Evolutionary conservation across 352 stramenopile genomes (phyloP).

Genomic region (Globisporangium solare): DNA sequence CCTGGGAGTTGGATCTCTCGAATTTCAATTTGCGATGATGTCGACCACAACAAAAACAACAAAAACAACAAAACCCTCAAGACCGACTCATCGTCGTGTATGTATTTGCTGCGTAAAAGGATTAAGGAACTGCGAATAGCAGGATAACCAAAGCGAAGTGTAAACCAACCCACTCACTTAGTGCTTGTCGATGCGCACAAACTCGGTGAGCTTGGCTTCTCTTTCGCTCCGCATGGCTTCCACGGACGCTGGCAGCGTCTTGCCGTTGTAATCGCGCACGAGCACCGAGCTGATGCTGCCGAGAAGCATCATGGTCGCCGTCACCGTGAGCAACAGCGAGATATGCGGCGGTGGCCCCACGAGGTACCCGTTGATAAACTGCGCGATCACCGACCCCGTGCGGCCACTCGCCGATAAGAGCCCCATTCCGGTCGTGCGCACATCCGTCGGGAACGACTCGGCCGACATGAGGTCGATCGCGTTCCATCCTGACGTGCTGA

Average conservation of each 20-base stretch:
- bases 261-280: slow-evolving; percentile 57
- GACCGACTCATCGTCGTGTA: too few species aligned
- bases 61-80: too few species aligned
- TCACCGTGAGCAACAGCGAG: slow-evolving; percentile 67
- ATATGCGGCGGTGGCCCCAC: slow-evolving; percentile 72
- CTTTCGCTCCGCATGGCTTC: slow-evolving; percentile 38
- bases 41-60: neutral
- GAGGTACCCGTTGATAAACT: slow-evolving; percentile 89
- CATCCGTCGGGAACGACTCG: slow-evolving; percentile 88
- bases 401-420: slow-evolving; percentile 78
- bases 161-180: neutral
- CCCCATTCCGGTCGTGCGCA: slow-evolving; percentile 89
- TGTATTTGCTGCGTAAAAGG: too few species aligned
- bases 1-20: slow-evolving; percentile 67
- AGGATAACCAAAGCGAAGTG: too few species aligned
- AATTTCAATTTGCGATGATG: slow-evolving; percentile 40
- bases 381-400: slow-evolving; percentile 84
- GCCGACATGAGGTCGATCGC: slow-evolving; percentile 87
- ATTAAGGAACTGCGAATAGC: too few species aligned
- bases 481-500: slow-evolving; percentile 90
- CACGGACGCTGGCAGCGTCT: slow-evolving; percentile 45
- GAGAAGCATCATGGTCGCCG: slow-evolving; percentile 76
- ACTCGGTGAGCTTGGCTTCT: slow-evolving; percentile 3
- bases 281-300: slow-evolving; percentile 56
- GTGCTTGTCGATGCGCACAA: slow-evolving; percentile 10